phyloP scores from a whole-genome alignment of 78 protist species.

The Monosiga brevicollis region DNA sequence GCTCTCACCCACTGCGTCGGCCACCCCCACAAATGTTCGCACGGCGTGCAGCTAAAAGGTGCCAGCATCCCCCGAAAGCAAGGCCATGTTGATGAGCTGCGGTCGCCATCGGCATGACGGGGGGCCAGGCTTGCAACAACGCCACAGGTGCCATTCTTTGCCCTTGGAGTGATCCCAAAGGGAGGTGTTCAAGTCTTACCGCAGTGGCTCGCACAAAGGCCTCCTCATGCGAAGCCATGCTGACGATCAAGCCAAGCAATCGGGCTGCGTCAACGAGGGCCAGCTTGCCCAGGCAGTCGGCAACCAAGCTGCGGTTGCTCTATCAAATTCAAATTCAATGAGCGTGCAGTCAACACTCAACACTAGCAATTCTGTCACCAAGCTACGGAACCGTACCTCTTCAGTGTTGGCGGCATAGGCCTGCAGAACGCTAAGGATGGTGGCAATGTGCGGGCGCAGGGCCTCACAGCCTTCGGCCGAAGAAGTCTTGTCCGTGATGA shows the following conservation, averaged over 20 bases:
- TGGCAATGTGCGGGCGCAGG: neutral
- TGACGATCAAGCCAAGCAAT: slow-evolving; percentile 42
- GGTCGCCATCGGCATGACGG: slow-evolving; percentile 29
- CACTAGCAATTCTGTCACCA: too few relatives aligned
- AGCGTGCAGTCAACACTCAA: too few relatives aligned
- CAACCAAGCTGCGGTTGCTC: slow-evolving; percentile 79
- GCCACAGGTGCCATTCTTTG: slow-evolving; percentile 25
- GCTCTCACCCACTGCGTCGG: too few relatives aligned
- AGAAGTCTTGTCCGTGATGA: neutral
- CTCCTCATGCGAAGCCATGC: neutral
- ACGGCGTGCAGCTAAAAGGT: neutral
- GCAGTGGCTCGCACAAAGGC: slow-evolving; percentile 42
- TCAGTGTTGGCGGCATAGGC: slow-evolving; percentile 55
- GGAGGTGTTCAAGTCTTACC: too few relatives aligned
- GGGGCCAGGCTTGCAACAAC: slow-evolving; percentile 33
- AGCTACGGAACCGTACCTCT: too few relatives aligned
- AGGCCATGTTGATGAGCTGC: slow-evolving; percentile 49
- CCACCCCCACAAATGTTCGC: too few relatives aligned
- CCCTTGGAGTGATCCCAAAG: slow-evolving; percentile 52
- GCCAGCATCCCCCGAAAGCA: neutral
- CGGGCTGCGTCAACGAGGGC: slow-evolving; percentile 50
- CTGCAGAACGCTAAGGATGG: slow-evolving; percentile 30
- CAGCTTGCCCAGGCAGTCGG: slow-evolving; percentile 86
- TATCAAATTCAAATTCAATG: too few relatives aligned
- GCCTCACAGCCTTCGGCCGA: neutral